A percentile compares a stretch with the other conserved stretches of the same genome.
Conservation (phyloP, 1,139 yeast species). For the Geotrichum restrictum region DNA sequence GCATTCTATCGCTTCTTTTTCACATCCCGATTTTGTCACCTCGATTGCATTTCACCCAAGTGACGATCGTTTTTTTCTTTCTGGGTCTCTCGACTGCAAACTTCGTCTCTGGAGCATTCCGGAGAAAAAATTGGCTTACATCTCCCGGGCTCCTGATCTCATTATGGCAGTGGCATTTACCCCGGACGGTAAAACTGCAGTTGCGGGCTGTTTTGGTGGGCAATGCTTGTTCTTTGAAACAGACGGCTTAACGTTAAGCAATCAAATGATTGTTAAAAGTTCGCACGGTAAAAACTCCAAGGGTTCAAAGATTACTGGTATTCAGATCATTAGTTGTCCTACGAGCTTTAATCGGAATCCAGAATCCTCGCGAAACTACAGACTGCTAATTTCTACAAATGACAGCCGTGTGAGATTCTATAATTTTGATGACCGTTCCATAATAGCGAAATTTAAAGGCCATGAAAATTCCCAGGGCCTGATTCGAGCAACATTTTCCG, state of each 20-base stretch:
- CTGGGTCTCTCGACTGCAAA: conserved; percentile 77
- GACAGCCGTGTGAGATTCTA: conserved; percentile 74
- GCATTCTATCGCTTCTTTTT: conserved; percentile 60
- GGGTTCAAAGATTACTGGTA: conserved; percentile 39
- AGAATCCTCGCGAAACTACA: not conserved
- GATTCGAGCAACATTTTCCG: conserved; percentile 62
- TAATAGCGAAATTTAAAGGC: conserved; percentile 73
- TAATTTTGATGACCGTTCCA: conserved; percentile 51
- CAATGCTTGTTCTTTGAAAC: conserved; percentile 60
- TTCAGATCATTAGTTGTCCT: conserved; percentile 30
- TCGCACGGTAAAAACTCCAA: conserved; percentile 37
- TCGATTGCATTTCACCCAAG: conserved; percentile 78
- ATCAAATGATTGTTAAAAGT: conserved; percentile 53
- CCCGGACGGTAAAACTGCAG: conserved; percentile 61
- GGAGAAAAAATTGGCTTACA: conserved; percentile 58
- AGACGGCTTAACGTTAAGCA: conserved; percentile 54
- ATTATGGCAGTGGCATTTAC: conserved; percentile 69
- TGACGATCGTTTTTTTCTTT: conserved; percentile 82
- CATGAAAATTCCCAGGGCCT: conserved; percentile 66
- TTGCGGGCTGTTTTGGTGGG: conserved; percentile 84
- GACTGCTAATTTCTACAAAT: conserved; percentile 53
- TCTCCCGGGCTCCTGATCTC: conserved; percentile 44
- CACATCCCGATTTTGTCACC: conserved; percentile 79
- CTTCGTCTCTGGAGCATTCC: conserved; percentile 80
- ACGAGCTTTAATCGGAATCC: not conserved